Percentiles rank a stretch among this genome's conserved stretches.
These are phyloP conservation scores for Cylindricascospora bacillispora DNA, from an alignment of 1,139 yeast species.

Conservation along the genomic window DNA sequence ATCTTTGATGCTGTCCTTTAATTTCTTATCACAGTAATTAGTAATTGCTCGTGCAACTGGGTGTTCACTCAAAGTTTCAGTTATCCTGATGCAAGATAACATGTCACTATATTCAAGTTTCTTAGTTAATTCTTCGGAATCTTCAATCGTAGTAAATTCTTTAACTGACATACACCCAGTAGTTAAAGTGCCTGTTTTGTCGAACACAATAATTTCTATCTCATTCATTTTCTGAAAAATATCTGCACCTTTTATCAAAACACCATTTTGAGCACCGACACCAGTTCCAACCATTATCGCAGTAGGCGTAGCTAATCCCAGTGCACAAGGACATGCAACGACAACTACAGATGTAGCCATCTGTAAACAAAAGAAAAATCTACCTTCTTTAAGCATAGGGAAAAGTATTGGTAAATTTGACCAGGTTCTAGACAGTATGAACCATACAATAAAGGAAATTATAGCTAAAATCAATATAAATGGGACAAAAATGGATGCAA, in stretches of 20 bases:
- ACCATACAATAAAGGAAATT: conserved; percentile 63
- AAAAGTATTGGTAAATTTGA: conserved; percentile 44
- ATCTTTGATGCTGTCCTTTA: conserved; percentile 4
- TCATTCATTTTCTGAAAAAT: conserved; percentile 63
- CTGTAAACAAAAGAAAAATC: conserved; percentile 56
- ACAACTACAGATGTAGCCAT: conserved; percentile 89
- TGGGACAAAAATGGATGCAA: conserved; percentile 84
- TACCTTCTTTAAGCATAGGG: conserved; percentile 40
- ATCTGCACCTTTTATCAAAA: conserved; percentile 87
- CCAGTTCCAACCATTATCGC: conserved; percentile 99
- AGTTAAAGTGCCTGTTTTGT: conserved; percentile 93
- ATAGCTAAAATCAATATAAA: conserved; percentile 48
- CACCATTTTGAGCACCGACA: conserved; percentile 82
- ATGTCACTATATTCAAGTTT: conserved; percentile 7
- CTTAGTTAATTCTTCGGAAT: conserved; percentile 5
- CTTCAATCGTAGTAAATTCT: conserved; percentile 9
- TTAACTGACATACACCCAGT: conserved; percentile 63
- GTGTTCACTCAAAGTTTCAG: conserved; percentile 72
- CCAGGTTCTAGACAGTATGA: conserved; percentile 30
- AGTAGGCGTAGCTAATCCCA: conserved; percentile 95
- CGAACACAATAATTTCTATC: conserved; percentile 64
- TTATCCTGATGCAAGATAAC: conserved; percentile 32
- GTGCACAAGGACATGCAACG: conserved; percentile 96
- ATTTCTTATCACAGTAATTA: conserved; percentile 21
- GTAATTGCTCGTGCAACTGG: conserved; percentile 72